phyloP scores from a whole-genome alignment of 2,329 filamentous ascomycete species.

The Malbranchea zuffiana region DNA sequence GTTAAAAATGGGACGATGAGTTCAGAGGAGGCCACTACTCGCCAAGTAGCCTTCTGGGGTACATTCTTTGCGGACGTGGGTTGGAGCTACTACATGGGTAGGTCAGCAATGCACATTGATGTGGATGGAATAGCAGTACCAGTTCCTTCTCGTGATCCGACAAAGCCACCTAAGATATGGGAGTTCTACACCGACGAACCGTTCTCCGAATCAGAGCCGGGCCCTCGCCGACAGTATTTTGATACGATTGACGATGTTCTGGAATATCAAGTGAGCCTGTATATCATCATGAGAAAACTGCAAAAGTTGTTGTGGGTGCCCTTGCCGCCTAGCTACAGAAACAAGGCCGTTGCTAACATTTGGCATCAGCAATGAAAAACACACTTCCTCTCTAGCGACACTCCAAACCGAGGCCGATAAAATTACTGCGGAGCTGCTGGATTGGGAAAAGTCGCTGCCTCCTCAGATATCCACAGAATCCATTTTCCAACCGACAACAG shows the following conservation, averaged over 20 bases:
- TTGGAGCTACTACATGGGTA: conserved; percentile 16
- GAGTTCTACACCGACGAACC: conserved; percentile 9
- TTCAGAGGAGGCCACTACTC: conserved; percentile 20
- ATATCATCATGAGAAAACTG: conserved; percentile 12
- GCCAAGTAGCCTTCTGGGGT: conserved; percentile 24
- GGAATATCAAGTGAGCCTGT: conserved; percentile 14
- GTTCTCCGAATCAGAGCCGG: background rate
- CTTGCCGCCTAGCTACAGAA: background rate
- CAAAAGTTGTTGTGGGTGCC: conserved; percentile 15
- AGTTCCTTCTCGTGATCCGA: conserved; percentile 7
- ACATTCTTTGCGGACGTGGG: conserved; percentile 21
- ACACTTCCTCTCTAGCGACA: conserved; percentile 10
- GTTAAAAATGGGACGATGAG: conserved; percentile 18
- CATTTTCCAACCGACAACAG: conserved; percentile 2
- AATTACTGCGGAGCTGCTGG: conserved; percentile 10
- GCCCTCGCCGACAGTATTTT: background rate
- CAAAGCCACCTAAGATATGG: conserved; percentile 3
- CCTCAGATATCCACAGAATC: conserved; percentile 7
- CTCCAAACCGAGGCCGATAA: conserved; percentile 10
- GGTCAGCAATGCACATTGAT: conserved; percentile 12
- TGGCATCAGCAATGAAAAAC: conserved; percentile 10
- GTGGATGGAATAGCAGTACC: conserved; percentile 10
- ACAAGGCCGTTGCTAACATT: background rate
- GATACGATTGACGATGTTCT: conserved; percentile 13
- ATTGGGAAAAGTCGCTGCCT: conserved; percentile 12